A percentile compares a stretch with the other conserved stretches of the same genome.
These are phyloP conservation scores for Erysimum pusillum DNA, from an alignment of 441 rosid genomes.

Conservation along the genomic window DNA sequence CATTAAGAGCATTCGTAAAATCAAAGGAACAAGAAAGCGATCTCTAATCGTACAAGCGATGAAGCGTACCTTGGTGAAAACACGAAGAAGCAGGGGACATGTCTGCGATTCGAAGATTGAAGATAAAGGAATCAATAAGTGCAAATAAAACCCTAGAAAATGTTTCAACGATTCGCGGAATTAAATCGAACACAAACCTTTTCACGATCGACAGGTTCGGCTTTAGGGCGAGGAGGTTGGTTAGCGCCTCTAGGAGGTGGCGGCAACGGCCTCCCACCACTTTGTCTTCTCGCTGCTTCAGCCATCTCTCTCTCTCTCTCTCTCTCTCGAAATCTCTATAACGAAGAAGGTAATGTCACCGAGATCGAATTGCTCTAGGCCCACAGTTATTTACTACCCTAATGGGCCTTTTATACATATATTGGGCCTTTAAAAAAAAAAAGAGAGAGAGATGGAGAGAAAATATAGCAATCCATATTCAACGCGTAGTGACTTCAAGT, in stretches of 20 bases:
- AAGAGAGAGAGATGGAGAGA: neutral
- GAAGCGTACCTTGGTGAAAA: constrained; percentile 85
- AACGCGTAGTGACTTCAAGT: constrained; percentile 25
- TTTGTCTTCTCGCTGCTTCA: constrained; percentile 65
- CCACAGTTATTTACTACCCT: neutral
- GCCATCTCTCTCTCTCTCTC: constrained; percentile 55
- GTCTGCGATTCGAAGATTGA: constrained; percentile 60
- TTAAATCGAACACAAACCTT: constrained; percentile 55
- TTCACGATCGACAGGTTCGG: constrained; percentile 86
- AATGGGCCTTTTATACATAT: neutral
- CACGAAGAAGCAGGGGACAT: constrained; percentile 93
- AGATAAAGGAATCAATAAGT: constrained; percentile 15
- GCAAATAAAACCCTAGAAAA: neutral
- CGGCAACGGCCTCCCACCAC: constrained; percentile 71
- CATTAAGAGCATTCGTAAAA: neutral
- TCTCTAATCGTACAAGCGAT: neutral
- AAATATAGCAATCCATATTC: neutral
- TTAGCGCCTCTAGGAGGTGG: constrained; percentile 65
- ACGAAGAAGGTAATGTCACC: neutral
- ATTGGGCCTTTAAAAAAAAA: neutral
- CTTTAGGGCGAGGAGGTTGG: constrained; percentile 67
- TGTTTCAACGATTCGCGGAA: neutral
- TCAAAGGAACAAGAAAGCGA: neutral
- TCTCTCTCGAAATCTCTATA: constrained; percentile 14
- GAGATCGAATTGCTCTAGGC: constrained; percentile 18